These are phyloP conservation scores for Erigeron philadelphicus DNA, from an alignment of 140 eudicot genomes.

Conservation along the genomic window DNA sequence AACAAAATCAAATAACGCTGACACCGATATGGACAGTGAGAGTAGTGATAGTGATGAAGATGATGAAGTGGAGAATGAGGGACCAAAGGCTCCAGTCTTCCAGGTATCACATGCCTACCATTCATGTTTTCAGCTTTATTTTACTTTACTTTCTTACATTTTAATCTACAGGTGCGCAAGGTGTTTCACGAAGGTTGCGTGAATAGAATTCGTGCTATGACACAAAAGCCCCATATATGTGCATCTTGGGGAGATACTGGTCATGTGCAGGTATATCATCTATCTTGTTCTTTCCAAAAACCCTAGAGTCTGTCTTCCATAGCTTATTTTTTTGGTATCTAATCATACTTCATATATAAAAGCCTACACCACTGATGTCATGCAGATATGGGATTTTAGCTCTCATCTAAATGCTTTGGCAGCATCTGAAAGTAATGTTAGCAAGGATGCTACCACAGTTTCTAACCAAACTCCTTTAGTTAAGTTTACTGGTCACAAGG, in stretches of 20 bases:
- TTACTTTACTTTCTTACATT: background rate
- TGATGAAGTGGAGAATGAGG: slow-evolving; percentile 44
- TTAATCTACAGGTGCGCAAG: slow-evolving; percentile 60
- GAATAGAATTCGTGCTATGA: slow-evolving; percentile 90
- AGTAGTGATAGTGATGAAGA: slow-evolving; percentile 65
- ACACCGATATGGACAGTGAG: slow-evolving; percentile 73
- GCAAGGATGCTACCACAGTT: slow-evolving; percentile 38
- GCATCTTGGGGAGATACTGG: slow-evolving; percentile 94
- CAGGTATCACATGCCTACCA: slow-evolving; percentile 44
- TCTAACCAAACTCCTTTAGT: slow-evolving; percentile 57
- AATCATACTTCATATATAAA: background rate
- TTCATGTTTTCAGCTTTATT: background rate
- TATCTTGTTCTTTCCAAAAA: background rate
- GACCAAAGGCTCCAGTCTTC: slow-evolving; percentile 58
- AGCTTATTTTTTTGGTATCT: too few species aligned
- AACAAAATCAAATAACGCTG: slow-evolving; percentile 39
- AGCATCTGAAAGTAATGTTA: slow-evolving; percentile 53
- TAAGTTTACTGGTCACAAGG: slow-evolving; percentile 70
- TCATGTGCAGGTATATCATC: slow-evolving; percentile 70
- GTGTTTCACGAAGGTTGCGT: slow-evolving; percentile 87
- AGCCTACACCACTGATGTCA: background rate
- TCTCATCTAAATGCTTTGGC: slow-evolving; percentile 69
- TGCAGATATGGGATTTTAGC: slow-evolving; percentile 85
- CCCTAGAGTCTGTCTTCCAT: too few species aligned
- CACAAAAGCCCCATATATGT: slow-evolving; percentile 82